phyloP scores from a whole-genome alignment of 1,139 yeast genomes.

The Saccharomycopsis phalli region DNA sequence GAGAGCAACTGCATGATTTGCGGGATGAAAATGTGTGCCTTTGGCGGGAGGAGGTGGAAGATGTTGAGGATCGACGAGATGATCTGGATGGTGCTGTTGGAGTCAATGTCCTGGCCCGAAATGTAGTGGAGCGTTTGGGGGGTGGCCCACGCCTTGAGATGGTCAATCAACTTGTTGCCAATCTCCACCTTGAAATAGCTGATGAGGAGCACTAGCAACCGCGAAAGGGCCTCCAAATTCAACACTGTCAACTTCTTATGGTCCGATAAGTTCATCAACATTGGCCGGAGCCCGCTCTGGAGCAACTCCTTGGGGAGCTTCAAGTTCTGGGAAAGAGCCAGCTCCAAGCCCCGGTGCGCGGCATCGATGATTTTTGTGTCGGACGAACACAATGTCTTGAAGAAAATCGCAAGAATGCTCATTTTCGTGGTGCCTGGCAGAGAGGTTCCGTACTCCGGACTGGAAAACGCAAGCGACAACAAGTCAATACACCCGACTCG shows the following conservation, averaged over 20 bases:
- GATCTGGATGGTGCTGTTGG: slow-evolving; percentile 73
- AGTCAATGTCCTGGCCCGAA: slow-evolving; percentile 67
- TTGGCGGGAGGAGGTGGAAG: slow-evolving; percentile 84
- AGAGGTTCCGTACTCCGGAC: slow-evolving; percentile 39
- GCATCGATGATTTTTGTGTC: slow-evolving; percentile 87
- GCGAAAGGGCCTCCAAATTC: slow-evolving; percentile 86
- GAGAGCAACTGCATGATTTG: slow-evolving; percentile 72
- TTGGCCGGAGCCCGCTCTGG: slow-evolving; percentile 91
- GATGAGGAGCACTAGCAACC: slow-evolving; percentile 75
- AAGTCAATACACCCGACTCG: slow-evolving; percentile 85
- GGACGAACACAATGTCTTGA: slow-evolving; percentile 82
- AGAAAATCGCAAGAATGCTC: slow-evolving; percentile 84
- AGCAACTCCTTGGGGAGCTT: slow-evolving; percentile 86
- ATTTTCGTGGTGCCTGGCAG: slow-evolving; percentile 66
- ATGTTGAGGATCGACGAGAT: slow-evolving; percentile 87
- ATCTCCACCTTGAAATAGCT: slow-evolving; percentile 95
- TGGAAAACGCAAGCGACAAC: slow-evolving; percentile 74
- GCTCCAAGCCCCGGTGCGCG: slow-evolving; percentile 79
- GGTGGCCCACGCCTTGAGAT: slow-evolving; percentile 94
- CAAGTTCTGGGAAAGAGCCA: slow-evolving; percentile 77
- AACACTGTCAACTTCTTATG: slow-evolving; percentile 83
- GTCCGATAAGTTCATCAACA: slow-evolving; percentile 90
- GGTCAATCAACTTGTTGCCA: slow-evolving; percentile 87
- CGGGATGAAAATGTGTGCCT: slow-evolving; percentile 86
- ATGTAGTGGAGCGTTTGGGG: slow-evolving; percentile 64